Evolutionary conservation across 331 rosid genomes (phyloP).

Genomic region (Malus hybrid): DNA sequence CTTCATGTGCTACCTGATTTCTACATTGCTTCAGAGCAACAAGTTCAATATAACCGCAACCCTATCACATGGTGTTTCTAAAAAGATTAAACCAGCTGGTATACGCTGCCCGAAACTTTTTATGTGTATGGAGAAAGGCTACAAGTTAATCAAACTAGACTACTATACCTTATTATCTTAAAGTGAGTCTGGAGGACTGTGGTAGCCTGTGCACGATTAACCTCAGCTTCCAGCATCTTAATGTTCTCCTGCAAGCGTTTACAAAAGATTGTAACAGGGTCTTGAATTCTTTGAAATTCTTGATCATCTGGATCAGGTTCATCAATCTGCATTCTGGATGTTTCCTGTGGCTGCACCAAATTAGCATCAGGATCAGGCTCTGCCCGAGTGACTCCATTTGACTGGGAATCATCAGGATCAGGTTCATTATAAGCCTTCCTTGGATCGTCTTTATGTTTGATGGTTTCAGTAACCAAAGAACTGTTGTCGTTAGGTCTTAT

Average conservation of each 20-base stretch:
- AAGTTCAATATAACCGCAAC: not conserved
- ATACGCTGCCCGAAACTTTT: not conserved
- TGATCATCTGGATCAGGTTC: constrained; percentile 89
- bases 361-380: constrained; percentile 52
- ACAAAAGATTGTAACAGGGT: constrained; percentile 47
- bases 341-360: constrained; percentile 22
- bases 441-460: constrained; percentile 10
- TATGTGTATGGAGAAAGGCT: not conserved
- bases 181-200: constrained; percentile 58
- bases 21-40: not conserved
- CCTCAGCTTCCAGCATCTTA: constrained; percentile 53
- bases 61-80: not conserved
- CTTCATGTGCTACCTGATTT: not conserved
- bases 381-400: constrained; percentile 19
- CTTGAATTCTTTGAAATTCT: constrained; percentile 72
- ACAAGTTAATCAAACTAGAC: constrained; percentile 1
- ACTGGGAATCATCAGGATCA: constrained; percentile 25
- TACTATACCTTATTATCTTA: constrained; percentile 62
- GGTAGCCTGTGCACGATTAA: constrained; percentile 39
- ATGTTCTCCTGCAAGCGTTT: constrained; percentile 54
- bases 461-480: constrained; percentile 13
- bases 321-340: constrained; percentile 36
- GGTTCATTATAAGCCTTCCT: constrained; percentile 14
- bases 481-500: constrained; percentile 6
- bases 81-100: not conserved